Conservation (phyloP, 202 grass and related monocot genomes). For the Zizania palustris region DNA sequence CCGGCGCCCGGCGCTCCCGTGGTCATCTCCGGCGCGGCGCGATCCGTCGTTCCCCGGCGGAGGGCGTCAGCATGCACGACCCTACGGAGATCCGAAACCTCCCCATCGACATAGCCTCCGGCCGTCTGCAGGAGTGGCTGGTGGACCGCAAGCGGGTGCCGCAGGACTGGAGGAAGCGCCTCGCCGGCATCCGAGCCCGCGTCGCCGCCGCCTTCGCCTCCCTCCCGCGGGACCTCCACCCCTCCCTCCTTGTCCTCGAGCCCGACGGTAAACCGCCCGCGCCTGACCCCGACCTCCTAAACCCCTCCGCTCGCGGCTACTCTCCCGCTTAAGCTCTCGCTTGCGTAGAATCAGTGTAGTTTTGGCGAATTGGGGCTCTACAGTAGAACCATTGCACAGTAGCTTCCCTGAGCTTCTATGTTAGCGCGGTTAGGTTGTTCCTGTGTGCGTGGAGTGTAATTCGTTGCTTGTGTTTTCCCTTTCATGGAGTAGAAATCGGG, state of each 20-base stretch:
- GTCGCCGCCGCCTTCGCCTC: constrained; percentile 59
- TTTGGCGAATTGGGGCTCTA: neutral
- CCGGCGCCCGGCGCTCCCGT: constrained; percentile 16
- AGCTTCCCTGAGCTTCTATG: neutral
- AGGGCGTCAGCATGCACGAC: constrained; percentile 59
- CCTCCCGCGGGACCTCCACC: constrained; percentile 74
- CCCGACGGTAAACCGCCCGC: constrained; percentile 54
- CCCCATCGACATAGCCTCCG: constrained; percentile 89
- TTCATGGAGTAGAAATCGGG: constrained; percentile 53
- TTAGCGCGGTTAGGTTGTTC: neutral
- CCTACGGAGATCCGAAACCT: constrained; percentile 70
- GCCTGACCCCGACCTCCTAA: no score
- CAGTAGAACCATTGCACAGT: neutral
- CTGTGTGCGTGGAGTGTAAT: neutral
- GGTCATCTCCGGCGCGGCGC: neutral
- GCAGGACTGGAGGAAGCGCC: constrained; percentile 90
- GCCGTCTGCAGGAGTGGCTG: constrained; percentile 92
- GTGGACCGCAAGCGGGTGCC: constrained; percentile 96
- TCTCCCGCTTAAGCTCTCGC: neutral
- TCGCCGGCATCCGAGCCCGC: constrained; percentile 59
- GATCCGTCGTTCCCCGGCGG: neutral
- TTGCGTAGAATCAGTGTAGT: neutral
- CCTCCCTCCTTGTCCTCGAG: constrained; percentile 69
- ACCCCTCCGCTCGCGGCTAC: no score
- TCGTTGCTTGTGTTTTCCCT: constrained; percentile 6